Evolutionary conservation across 2,329 filamentous ascomycete genomes (phyloP).

Genomic region (Exserohilum rostratum): DNA sequence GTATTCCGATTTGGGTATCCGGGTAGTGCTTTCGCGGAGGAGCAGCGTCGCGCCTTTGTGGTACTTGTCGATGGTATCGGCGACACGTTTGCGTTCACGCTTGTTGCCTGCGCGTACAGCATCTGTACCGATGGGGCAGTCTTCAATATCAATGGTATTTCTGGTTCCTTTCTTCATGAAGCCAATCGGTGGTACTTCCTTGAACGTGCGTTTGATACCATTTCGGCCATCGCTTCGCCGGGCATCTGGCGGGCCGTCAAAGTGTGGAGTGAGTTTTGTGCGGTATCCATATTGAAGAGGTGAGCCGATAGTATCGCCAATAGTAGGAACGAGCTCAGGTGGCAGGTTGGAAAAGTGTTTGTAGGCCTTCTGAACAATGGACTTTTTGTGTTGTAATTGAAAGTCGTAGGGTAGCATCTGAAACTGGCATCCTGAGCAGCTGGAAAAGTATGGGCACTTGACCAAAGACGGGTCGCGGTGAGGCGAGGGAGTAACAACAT

Average conservation of each 20-base stretch:
- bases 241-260: conserved; percentile 73
- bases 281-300: conserved; percentile 92
- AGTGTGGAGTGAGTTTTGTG: conserved; percentile 96
- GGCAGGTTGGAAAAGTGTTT: conserved; percentile 86
- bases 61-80: conserved; percentile 72
- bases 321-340: conserved; percentile 73
- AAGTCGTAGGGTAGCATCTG: conserved; percentile 93
- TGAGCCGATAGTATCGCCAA: conserved; percentile 86
- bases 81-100: conserved; percentile 77
- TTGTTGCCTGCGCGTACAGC: conserved; percentile 81
- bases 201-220: conserved; percentile 63
- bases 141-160: conserved; percentile 89
- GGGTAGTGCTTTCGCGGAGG: conserved; percentile 80
- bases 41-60: conserved; percentile 84
- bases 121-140: conserved; percentile 92
- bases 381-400: conserved; percentile 83
- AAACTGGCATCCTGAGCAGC: conserved; percentile 90
- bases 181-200: conserved; percentile 77
- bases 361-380: conserved; percentile 89
- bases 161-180: conserved; percentile 87
- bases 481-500: conserved; percentile 73
- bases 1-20: conserved; percentile 59
- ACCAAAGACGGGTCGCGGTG: conserved; percentile 78
- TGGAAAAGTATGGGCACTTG: conserved; percentile 83
- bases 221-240: conserved; percentile 55